Base-by-base conservation (phyloP, 108 stramenopile species). In the Cyclotella cryptica region DNA sequence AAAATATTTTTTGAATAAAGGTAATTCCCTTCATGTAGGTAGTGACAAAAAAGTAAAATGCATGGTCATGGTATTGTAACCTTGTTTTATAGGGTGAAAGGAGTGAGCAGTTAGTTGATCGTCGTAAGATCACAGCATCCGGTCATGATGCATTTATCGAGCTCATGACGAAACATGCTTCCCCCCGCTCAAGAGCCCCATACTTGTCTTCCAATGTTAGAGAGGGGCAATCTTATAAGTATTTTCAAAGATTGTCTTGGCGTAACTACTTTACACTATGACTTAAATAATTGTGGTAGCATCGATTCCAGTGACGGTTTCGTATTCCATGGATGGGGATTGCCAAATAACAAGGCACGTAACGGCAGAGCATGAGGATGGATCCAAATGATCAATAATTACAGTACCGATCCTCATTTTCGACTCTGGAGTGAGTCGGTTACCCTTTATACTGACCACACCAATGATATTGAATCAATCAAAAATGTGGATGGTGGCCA, bases 281-380 rank as follows among this genome's bases (percentile, higher is more conserved):
- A 35, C 29, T 61, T 61, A 61, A 24, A 55, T 22, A 22, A 57
- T 24, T 26, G 24, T 57, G 24, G 24, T 61, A 61, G 60, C 60
- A 61, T 61, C 30, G 35, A 61, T 65, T 51, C n/a, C 19, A 51
- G 49, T 45, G 22, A 14, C 43, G 19, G 64, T 27, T 30, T 47
- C 3, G 29, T 24, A 21, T 13, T 58, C 28, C 3, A 41, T 43
- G 39, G 45, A 47, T 47, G 15, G 57, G 70, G 52, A 45, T 52
- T 54, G 53, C 35, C 52, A 69, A 14, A 30, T 44, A 72, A 27
- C 59, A 45, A 49, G 45, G 39, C 69, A 72, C 60, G 10, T 72
- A 61, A 59, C 28, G 46, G 60, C 47, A 63, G 30, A 59, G 71
- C 30, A 41, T 30, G 71, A 72, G 60, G 71, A 72, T 61, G 71